Base-by-base conservation (phyloP, 1,284 basidiomycete genomes). In the Leccinum olivaceoglutinosum region DNA sequence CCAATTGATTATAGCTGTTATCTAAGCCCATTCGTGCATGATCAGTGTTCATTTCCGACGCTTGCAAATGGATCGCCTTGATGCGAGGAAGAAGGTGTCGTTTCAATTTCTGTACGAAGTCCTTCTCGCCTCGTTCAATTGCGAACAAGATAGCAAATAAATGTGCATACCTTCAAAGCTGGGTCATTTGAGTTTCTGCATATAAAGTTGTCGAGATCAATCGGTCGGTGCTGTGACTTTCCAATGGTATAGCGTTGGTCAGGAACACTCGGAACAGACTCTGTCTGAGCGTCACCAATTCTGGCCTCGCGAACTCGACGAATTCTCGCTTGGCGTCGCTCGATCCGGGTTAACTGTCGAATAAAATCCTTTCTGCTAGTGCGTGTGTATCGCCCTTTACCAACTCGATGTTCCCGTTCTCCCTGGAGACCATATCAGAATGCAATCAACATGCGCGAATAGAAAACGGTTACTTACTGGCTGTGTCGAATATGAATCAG, bases 401-500 rank as follows among this genome's bases (percentile, higher is more conserved):
- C 16, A 11, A 54, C 16, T 5, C 51, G 12, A 49, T 65, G 64
- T 34, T 60, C 64, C 8, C 59, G 51, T 62, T 64, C 60, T 53
- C 64, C 63, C 61, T 66, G 12, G 64, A 67, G 60, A 58, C 61
- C 57, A 36, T 12, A 46, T 62, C 46, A 46, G 44, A 46, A 46
- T n/a, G 14, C 18, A 21, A 16, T 18, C 21, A 9, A 51, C 16
- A 12, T 51, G 14, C 21, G 21, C 11, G n/a, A 21, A 51, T 21
- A 21, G n/a, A 51, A 8, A 21, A 51, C 7, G 14, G 10, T 12
- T 51, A 9, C 49, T 18, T 10, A 67, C 58, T 4, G 41, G 10
- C 56, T 68, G 56, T 21, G 55, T 59, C 4, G 60, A 60, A 38
- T 64, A 64, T 4, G 60, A 65, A 51, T 68, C 67, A 4, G 53